Evolutionary conservation across 139 green algal genomes (phyloP), one percentile per base, ranked within the genome.

Genomic region (Volvox africanus): DNA sequence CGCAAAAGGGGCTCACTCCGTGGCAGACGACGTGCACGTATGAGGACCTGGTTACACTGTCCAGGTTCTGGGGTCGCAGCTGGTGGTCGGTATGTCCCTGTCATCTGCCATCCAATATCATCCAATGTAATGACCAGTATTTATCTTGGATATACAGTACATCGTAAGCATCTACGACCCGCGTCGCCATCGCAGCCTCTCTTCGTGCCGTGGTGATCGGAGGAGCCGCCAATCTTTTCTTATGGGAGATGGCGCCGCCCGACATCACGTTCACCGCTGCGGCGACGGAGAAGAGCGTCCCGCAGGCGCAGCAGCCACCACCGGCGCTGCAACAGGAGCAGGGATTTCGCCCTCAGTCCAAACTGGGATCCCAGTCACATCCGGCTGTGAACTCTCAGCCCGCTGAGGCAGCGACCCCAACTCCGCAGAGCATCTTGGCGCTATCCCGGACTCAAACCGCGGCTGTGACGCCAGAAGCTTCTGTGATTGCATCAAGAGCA

Each of bases 201-300:
- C 69, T 89, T 3, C 84, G 84, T 1, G 84, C 69, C 5, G 84
- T 89, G 69, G n/a, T 62, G 68, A 1, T 71, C 19, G 84, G 84
- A 36, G 71, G 84, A 20, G 68, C 84, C 18, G 84, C 84, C 2
- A 89, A 89, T 50, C 84, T 89, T 19, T 36, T 89, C 21, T 28
- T 89, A 5, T 89, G 84, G 84, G 37, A 89, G 68, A 18, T 82
- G 16, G 36, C 84, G 5, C 37, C 84, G 28, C 68, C 84, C 1
- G 37, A 24, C 65, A 73, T 30, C 65, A 71, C 44, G 20, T 17
- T 65, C 33, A 0, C 32, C 20, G 32, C 30, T 6, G 62, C 33
- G 0, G 61, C 26, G 21, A 18, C 28, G 11, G 32, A 24, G 44
- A 26, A 79, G 21, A 14, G 22, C 21, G 76, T 5, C 76, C 0